Base-by-base conservation (phyloP, 176 grass and related monocot genomes). In the Triticum timopheevii region DNA sequence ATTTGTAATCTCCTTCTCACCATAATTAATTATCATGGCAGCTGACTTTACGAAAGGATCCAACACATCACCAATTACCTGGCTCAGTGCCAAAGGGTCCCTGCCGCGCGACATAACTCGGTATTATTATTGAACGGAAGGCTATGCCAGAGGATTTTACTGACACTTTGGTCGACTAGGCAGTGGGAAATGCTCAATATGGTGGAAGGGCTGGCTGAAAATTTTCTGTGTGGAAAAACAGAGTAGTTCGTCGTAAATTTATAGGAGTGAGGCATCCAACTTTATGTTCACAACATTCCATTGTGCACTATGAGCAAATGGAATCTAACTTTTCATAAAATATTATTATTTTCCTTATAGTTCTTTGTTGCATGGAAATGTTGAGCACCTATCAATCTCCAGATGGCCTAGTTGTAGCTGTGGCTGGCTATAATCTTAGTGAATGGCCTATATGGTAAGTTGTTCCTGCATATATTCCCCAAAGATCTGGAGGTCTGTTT, bases 11-110 rank as follows among this genome's bases (percentile, higher is more conserved):
- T 99, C 97, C 80, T 85, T 94, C 34, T 92, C 91, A 83, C 85
- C 87, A 90, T 96, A 99, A 50, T 88, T 83, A 33, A 99, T 91
- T 76, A 80, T 89, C 88, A 96, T 91, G 16, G 79, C 49, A 20
- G 92, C 92, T 31, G 94, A 91, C 89, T 92, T 96, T 22, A 86
- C 17, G 44, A 99, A 99, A 31, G 92, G 87, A 89, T 99, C 97
- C 80, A 99, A 79, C 36, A 99, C 97, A 90, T 99, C 94, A 87
- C 92, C 97, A 9, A 99, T 91, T 70, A 99, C 88, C 63, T 96
- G 94, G 76, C 97, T 91, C 63, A 99, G 82, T 77, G 83, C 94
- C 61, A 99, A 89, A n/a, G 97, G 94, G 90, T 99, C 90, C 85
- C 97, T 96, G 35, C 94, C 89, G 33, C 70, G 84, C 6, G 85